phyloP scores from a whole-genome alignment of 306 rosid genomes.

The Dryas alaskensis region DNA sequence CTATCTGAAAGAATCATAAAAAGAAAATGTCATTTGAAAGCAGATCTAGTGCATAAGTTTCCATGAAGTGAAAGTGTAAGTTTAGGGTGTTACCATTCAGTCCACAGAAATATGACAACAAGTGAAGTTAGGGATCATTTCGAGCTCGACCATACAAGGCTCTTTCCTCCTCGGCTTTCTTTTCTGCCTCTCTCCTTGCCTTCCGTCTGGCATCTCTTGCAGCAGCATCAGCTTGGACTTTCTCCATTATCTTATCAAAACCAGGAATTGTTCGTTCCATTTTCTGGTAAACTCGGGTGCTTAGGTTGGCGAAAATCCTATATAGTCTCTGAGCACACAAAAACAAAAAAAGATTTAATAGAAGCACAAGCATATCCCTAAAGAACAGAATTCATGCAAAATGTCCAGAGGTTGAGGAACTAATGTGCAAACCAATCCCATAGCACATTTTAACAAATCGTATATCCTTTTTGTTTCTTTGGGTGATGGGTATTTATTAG shows the following conservation, averaged over 20 bases:
- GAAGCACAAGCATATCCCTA: slow-evolving; percentile 6
- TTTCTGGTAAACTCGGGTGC: slow-evolving; percentile 1
- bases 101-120: not conserved
- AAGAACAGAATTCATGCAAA: not conserved
- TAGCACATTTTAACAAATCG: not conserved
- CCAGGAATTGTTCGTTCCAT: slow-evolving; percentile 51
- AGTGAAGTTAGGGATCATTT: slow-evolving; percentile 7
- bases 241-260: slow-evolving; percentile 39
- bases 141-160: slow-evolving; percentile 1
- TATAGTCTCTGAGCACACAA: slow-evolving; percentile 45
- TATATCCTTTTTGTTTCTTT: not conserved
- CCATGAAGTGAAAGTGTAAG: slow-evolving; percentile 7
- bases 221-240: slow-evolving; percentile 20
- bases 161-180: slow-evolving; percentile 25
- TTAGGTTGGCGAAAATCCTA: slow-evolving; percentile 25
- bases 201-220: slow-evolving; percentile 26
- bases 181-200: slow-evolving; percentile 32
- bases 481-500: not conserved
- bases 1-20: not conserved
- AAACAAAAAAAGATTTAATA: slow-evolving; percentile 24
- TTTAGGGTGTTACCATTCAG: not conserved
- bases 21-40: not conserved
- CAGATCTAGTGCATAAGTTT: not conserved
- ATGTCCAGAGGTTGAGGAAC: not conserved
- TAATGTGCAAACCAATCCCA: not conserved